Conservation (phyloP, 2,329 filamentous ascomycete genomes). For the Aspergillus sp. region DNA sequence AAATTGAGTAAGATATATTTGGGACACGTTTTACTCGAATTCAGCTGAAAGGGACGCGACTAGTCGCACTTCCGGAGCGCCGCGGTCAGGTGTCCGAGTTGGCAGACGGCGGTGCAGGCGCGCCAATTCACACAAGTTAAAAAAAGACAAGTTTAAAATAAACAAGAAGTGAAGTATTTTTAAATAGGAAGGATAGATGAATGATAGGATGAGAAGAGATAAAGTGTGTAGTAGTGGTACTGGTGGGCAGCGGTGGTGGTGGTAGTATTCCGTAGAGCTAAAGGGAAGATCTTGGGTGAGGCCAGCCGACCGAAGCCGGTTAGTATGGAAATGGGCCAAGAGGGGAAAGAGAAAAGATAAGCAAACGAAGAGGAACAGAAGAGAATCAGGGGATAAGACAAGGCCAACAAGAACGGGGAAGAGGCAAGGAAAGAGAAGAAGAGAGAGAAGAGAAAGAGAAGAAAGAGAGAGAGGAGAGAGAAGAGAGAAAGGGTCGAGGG, state of each 20-base stretch:
- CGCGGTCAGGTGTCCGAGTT: no score
- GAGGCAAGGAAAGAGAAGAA: constrained; percentile 6
- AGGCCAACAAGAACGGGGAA: not conserved
- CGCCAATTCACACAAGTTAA: not conserved
- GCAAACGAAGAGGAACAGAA: constrained; percentile 4
- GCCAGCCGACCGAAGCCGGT: no score
- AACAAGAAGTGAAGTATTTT: not conserved
- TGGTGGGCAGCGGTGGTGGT: no score
- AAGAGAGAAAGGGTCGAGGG: constrained; percentile 22
- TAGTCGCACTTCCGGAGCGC: no score
- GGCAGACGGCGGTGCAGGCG: not conserved
- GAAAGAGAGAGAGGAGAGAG: constrained; percentile 7
- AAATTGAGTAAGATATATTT: no score
- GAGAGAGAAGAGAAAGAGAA: constrained; percentile 6
- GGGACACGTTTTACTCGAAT: no score
- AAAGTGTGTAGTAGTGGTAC: not conserved
- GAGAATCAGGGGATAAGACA: not conserved
- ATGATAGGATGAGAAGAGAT: not conserved
- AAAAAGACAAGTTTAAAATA: not conserved
- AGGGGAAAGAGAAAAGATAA: constrained; percentile 7
- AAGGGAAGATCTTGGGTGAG: no score
- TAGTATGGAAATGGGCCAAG: not conserved
- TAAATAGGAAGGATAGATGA: not conserved
- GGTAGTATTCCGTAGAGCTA: no score
- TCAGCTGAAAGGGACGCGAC: no score